Conservation (phyloP, 768 basidiomycete species). For the Sistotremastrum suecicum region DNA sequence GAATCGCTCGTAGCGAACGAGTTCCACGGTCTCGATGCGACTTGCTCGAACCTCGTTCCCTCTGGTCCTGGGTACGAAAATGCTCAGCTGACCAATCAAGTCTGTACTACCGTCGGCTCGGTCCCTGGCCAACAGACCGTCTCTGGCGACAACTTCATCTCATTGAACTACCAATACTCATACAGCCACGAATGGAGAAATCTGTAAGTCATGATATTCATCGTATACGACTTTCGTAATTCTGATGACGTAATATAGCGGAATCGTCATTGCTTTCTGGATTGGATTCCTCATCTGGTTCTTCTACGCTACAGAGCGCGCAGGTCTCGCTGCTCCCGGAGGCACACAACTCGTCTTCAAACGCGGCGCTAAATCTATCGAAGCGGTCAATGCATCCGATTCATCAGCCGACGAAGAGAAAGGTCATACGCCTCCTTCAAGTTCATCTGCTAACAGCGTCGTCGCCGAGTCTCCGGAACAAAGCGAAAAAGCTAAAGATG, state of each 20-base stretch:
- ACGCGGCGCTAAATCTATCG: conserved; percentile 29
- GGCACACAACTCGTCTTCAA: conserved; percentile 49
- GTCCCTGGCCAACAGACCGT: conserved; percentile 39
- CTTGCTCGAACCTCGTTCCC: conserved; percentile 45
- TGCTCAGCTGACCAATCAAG: conserved; percentile 48
- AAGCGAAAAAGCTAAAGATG: conserved; percentile 20
- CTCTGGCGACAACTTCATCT: conserved; percentile 38
- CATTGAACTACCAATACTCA: conserved; percentile 27
- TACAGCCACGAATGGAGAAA: conserved; percentile 35
- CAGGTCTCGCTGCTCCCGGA: conserved; percentile 21
- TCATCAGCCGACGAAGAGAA: conserved; percentile 15
- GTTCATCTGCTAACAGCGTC: neutral
- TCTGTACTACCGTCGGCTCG: conserved; percentile 65
- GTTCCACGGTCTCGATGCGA: conserved; percentile 55
- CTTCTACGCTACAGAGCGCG: conserved; percentile 45
- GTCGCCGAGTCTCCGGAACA: conserved; percentile 1
- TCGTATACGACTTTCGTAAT: neutral
- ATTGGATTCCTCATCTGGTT: conserved; percentile 40
- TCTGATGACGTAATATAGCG: conserved; percentile 13
- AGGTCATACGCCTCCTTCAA: conserved; percentile 3
- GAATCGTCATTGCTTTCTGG: conserved; percentile 55
- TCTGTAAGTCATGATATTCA: conserved; percentile 17
- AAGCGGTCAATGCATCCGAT: too few relatives aligned
- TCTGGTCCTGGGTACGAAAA: conserved; percentile 48
- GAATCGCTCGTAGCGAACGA: conserved; percentile 70